A percentile compares a stretch with the other conserved stretches of the same genome.
These are phyloP conservation scores for Entomortierella lignicola DNA, from an alignment of 192 early-diverging fungal species.

Conservation along the genomic window DNA sequence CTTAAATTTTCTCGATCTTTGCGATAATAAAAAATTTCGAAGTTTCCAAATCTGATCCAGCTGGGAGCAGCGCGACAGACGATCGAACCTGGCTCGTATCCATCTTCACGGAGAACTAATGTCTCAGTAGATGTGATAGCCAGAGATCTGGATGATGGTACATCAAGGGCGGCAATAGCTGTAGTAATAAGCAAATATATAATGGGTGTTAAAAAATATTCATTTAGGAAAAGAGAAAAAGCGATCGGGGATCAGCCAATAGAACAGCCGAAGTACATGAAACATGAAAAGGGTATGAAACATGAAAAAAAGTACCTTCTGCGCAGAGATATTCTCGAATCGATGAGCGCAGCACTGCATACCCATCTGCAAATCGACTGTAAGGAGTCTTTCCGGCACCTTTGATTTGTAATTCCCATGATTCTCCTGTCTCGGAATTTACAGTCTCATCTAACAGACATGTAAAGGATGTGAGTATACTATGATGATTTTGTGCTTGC, in stretches of 20 bases:
- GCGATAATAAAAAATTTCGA: constrained; percentile 83
- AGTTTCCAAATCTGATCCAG: constrained; percentile 91
- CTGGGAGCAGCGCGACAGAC: constrained; percentile 78
- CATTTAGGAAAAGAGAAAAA: too few species aligned
- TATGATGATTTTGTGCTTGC: too few species aligned
- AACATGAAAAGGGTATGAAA: too few species aligned
- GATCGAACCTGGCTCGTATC: constrained; percentile 78
- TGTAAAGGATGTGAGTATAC: too few species aligned
- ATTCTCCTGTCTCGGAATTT: constrained; percentile 34
- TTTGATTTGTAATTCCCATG: constrained; percentile 88
- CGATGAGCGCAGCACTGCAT: constrained; percentile 87
- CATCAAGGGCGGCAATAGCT: constrained; percentile 71
- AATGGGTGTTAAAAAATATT: background rate
- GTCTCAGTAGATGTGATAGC: constrained; percentile 72
- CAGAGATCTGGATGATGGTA: constrained; percentile 84
- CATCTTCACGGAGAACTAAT: constrained; percentile 73
- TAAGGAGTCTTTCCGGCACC: constrained; percentile 90
- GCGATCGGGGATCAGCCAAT: too few species aligned
- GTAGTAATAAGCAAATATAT: background rate
- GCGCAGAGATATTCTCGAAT: constrained; percentile 87
- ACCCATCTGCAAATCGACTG: constrained; percentile 88
- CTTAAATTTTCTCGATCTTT: constrained; percentile 65
- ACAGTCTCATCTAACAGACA: constrained; percentile 54
- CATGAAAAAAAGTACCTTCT: constrained; percentile 61
- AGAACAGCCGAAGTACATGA: too few species aligned